Conservation (phyloP, 2,329 filamentous ascomycete genomes). For the Drechmeria coniospora region DNA sequence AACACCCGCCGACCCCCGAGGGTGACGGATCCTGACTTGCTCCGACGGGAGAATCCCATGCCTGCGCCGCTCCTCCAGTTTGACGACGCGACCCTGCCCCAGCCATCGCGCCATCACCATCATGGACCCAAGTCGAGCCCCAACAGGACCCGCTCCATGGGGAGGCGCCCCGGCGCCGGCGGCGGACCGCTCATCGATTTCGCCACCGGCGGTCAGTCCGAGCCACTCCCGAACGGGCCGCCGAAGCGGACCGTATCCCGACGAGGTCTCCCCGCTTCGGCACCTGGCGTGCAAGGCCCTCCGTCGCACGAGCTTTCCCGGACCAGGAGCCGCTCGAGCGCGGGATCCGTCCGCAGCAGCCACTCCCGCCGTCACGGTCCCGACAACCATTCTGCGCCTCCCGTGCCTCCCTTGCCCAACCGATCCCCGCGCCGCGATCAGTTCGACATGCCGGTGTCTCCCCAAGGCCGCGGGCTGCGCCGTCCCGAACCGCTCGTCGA, state of each 20-base stretch:
- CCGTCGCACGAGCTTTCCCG: neutral
- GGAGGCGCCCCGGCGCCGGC: slow-evolving; percentile 17
- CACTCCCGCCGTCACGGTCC: slow-evolving; percentile 1
- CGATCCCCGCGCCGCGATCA: slow-evolving; percentile 12
- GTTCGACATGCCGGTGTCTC: too few species aligned
- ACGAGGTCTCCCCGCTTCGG: slow-evolving; percentile 2
- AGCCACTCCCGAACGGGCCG: slow-evolving; percentile 2
- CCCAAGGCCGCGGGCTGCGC: slow-evolving; percentile 2
- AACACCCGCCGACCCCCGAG: too few species aligned
- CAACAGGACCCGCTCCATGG: slow-evolving; percentile 34
- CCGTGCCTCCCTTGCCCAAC: slow-evolving; percentile 12
- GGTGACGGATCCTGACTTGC: too few species aligned
- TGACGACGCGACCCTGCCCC: slow-evolving; percentile 39
- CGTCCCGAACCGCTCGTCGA: slow-evolving; percentile 16
- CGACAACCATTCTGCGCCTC: slow-evolving; percentile 5
- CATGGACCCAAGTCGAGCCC: slow-evolving; percentile 31
- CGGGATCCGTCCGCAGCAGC: slow-evolving; percentile 4
- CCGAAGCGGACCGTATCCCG: slow-evolving; percentile 4
- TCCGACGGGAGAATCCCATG: too few species aligned
- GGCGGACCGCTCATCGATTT: slow-evolving; percentile 30
- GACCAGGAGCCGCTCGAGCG: slow-evolving; percentile 12
- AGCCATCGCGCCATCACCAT: slow-evolving; percentile 50
- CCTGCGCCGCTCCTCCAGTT: slow-evolving; percentile 52
- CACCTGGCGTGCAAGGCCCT: too few species aligned
- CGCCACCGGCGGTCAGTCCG: slow-evolving; percentile 16